These are phyloP conservation scores for Colletotrichum higginsianum DNA, from an alignment of 2,329 filamentous ascomycete species.

Conservation along the genomic window DNA sequence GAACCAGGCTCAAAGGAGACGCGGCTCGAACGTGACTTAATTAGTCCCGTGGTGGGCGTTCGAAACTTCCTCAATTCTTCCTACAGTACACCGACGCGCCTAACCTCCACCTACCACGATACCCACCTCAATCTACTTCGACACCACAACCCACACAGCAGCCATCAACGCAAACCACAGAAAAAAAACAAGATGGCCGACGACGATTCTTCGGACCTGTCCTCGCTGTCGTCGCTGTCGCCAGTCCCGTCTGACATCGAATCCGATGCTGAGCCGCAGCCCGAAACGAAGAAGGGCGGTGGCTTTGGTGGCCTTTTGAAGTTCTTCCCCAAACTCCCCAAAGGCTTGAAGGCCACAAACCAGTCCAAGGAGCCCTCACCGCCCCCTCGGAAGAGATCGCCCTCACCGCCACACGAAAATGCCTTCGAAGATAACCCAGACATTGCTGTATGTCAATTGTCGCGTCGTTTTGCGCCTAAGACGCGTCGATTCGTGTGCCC, in stretches of 20 bases:
- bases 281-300: slow-evolving; percentile 59
- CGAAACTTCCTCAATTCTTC: slow-evolving; percentile 38
- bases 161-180: slow-evolving; percentile 11
- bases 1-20: slow-evolving; percentile 34
- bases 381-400: slow-evolving; percentile 82
- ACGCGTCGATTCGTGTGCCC: slow-evolving; percentile 70
- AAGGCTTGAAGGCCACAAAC: slow-evolving; percentile 56
- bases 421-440: slow-evolving; percentile 91
- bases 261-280: slow-evolving; percentile 69
- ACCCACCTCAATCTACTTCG: slow-evolving; percentile 42
- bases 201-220: slow-evolving; percentile 76
- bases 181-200: slow-evolving; percentile 65
- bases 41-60: slow-evolving; percentile 41
- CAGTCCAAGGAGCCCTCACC: slow-evolving; percentile 73
- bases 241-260: slow-evolving; percentile 62
- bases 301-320: slow-evolving; percentile 77
- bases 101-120: slow-evolving; percentile 48
- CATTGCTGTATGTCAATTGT: slow-evolving; percentile 82
- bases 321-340: slow-evolving; percentile 75
- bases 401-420: slow-evolving; percentile 92
- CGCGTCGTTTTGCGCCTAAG: slow-evolving; percentile 56
- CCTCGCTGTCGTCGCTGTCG: slow-evolving; percentile 67
- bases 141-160: slow-evolving; percentile 8
- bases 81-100: slow-evolving; percentile 37
- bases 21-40: slow-evolving; percentile 43